Evolutionary conservation across 768 basidiomycete species (phyloP), one percentile per base, ranked within the genome.

Genomic region (Pisolithus orientalis): DNA sequence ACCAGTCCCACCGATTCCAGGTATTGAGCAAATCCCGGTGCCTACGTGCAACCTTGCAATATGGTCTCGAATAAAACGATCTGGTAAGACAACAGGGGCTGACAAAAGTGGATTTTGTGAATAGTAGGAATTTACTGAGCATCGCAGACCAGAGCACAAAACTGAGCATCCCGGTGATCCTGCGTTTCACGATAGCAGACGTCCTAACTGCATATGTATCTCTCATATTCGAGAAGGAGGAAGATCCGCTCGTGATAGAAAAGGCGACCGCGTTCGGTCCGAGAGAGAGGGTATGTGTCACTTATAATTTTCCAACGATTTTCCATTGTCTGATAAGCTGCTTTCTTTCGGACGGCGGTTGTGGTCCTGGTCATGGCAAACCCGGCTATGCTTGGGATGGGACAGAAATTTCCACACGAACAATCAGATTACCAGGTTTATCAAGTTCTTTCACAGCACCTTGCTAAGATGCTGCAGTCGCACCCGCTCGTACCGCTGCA

Each of bases 251-350:
- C 38, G 57, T 77, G 11, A 76, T 84, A 29, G 85, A 87, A 60
- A 84, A 75, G 50, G 74, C 86, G 42, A 75, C 81, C n/a, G 78
- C 76, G 9, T 87, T 89, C 64, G 87, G 85, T 6, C 82, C 88
- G 24, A 73, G 87, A 59, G 89, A 91, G 71, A 76, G 72, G 71
- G 87, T 85, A 45, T 46, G 53, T 11, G 16, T 51, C 48, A 29
- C 27, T 27, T 40, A 38, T 44, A 38, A 40, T 21, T 25, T 44
- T 39, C 32, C 40, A 25, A 32, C 40, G 54, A 7, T 46, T 40
- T 42, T 34, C 49, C 46, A 43, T 46, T 51, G 54, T 54, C 21
- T 37, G 37, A 21, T n/a, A 10, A 34, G 1, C 13, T n/a, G 21
- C 25, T 13, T 13, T 21, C 21, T 34, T 34, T 34, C 11, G 34